phyloP scores from a whole-genome alignment of 2,329 filamentous ascomycete species.

The Fonsecaea nubica region DNA sequence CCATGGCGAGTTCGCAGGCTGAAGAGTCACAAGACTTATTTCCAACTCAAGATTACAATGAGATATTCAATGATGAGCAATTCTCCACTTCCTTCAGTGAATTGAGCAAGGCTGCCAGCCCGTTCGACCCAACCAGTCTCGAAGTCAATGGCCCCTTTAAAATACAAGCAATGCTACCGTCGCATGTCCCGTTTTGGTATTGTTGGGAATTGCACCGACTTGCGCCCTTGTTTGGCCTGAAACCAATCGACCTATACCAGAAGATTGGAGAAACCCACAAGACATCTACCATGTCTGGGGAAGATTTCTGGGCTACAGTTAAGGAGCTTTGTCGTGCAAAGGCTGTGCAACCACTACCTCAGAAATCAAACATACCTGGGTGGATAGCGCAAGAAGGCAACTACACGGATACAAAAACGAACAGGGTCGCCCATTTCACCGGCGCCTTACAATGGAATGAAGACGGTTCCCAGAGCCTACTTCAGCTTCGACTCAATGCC shows the following conservation, averaged over 20 bases:
- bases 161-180: conserved; percentile 15
- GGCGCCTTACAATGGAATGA: conserved; percentile 51
- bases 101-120: background rate
- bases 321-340: conserved; percentile 17
- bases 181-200: conserved; percentile 26
- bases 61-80: conserved; percentile 28
- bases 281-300: background rate
- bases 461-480: conserved; percentile 43
- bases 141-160: conserved; percentile 48
- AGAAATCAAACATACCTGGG: conserved; percentile 15
- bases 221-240: conserved; percentile 5
- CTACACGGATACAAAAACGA: conserved; percentile 27
- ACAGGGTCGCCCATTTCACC: conserved; percentile 49
- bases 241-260: conserved; percentile 23
- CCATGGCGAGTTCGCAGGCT: conserved; percentile 16
- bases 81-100: conserved; percentile 26
- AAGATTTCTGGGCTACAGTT: conserved; percentile 16
- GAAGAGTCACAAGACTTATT: conserved; percentile 30
- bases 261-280: conserved; percentile 5
- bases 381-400: conserved; percentile 17
- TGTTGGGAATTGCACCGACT: conserved; percentile 31
- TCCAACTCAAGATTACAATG: conserved; percentile 32
- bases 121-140: conserved; percentile 37
- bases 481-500: conserved; percentile 51
- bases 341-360: conserved; percentile 1